Base-by-base conservation (phyloP, 257 asterid species). In the Leonotis leonurus region DNA sequence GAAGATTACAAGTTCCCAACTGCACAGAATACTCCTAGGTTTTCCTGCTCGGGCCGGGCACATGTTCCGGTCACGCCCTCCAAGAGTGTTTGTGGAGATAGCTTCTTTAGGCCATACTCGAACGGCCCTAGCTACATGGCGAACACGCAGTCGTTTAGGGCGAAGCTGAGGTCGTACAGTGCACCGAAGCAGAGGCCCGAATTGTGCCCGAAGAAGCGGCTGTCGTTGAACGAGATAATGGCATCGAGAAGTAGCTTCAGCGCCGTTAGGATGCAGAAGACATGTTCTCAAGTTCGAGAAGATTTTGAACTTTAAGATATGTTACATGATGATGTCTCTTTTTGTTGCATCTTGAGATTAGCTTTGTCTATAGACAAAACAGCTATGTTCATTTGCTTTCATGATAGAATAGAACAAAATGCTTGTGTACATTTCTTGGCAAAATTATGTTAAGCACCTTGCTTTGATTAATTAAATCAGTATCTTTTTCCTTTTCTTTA, bases 111-210 rank as follows among this genome's bases (percentile, higher is more conserved):
- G 85, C 73, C 86, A 1, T 83, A 86, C 71, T 74, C 85, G 3
- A 73, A 83, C 64, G 50, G 62, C 54, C 96, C 98, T 3, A 80
- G 41, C 56, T 91, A 91, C 56, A 91, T 91, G 98, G 73, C 92
- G 4, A 88, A 86, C 68, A 91, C 98, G 1, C 88, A 82, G 26
- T 91, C 98, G 0, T 91, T 81, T 16, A 62, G 70, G 53, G 92
- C 92, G 16, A 91, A 91, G 76, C 56, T 78, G 75, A 76, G 98
- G 77, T 91, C 96, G 5, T 83, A 71, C 45, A 88, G 95, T 14
- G 95, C 95, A 6, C 96, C 98, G 8, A 86, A 71, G 57, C 94
- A 81, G 30, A 75, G 98, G 72, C 96, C 94, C 20, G 96, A 84
- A 43, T 18, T 57, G 0, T 78, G 68, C 70, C 78, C 83, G 4